Conservation (phyloP, 345 rosid genomes). For the Citrus trifoliata region DNA sequence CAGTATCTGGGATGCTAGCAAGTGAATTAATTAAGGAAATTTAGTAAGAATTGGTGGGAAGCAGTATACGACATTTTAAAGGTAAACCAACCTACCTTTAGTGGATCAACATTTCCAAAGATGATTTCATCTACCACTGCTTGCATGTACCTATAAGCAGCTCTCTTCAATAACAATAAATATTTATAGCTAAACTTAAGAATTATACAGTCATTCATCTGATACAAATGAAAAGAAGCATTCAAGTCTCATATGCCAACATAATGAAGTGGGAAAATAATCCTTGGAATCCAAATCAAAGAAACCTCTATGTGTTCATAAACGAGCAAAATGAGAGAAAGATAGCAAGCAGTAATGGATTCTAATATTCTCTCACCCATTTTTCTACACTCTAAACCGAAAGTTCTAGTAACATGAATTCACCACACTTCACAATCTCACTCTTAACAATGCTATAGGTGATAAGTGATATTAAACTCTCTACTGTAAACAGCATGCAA, state of each 20-base stretch:
- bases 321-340: not conserved
- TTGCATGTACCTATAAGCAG: slow-evolving; percentile 79
- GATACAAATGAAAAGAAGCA: not conserved
- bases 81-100: slow-evolving; percentile 44
- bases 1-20: slow-evolving; percentile 78
- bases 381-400: not conserved
- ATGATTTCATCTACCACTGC: slow-evolving; percentile 89
- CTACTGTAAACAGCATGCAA: not conserved
- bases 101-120: slow-evolving; percentile 57
- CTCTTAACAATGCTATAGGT: not conserved
- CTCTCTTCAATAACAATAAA: slow-evolving; percentile 8
- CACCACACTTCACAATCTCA: not conserved
- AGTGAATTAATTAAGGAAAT: slow-evolving; percentile 22
- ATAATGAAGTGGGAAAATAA: not conserved
- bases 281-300: not conserved
- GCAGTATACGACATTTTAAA: slow-evolving; percentile 5
- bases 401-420: not conserved
- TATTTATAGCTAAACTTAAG: not conserved
- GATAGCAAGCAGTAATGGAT: not conserved
- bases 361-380: not conserved
- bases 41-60: slow-evolving; percentile 15
- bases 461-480: not conserved
- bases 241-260: slow-evolving; percentile 4
- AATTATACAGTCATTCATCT: not conserved
- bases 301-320: not conserved